Conservation (phyloP, 2,329 filamentous ascomycete genomes). For the Neofusicoccum parvum region DNA sequence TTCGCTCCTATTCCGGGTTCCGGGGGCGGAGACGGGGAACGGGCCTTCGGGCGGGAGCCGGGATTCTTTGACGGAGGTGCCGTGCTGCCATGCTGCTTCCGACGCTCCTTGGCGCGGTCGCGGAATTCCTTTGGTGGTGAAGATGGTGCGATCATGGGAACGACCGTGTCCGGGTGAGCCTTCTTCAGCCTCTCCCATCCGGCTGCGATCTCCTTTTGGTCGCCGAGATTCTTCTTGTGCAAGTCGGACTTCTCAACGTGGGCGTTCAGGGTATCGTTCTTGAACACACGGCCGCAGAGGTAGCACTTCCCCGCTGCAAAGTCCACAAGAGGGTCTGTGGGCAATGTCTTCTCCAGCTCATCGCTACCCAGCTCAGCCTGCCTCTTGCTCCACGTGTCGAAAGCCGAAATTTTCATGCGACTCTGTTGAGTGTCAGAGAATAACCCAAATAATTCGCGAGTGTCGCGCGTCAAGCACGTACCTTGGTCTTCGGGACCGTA, state of each 20-base stretch:
- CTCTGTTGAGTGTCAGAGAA: background rate
- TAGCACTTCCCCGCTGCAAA: slow-evolving; percentile 8
- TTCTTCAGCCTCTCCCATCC: slow-evolving; percentile 19
- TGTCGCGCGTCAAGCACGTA: background rate
- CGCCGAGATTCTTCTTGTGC: slow-evolving; percentile 12
- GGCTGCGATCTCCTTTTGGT: slow-evolving; percentile 11
- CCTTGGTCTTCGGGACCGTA: background rate
- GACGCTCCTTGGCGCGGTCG: slow-evolving; percentile 18
- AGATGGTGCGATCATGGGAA: background rate
- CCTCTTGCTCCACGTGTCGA: slow-evolving; percentile 10
- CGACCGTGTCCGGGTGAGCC: slow-evolving; percentile 5
- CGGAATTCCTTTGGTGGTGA: slow-evolving; percentile 8
- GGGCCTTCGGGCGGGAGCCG: slow-evolving; percentile 32
- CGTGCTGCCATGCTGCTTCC: slow-evolving; percentile 12
- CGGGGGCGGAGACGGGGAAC: slow-evolving; percentile 37
- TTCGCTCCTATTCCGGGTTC: slow-evolving; percentile 67
- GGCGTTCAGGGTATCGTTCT: slow-evolving; percentile 2
- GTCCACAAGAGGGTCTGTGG: slow-evolving; percentile 11
- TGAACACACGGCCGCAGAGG: slow-evolving; percentile 18
- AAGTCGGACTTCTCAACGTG: slow-evolving; percentile 16
- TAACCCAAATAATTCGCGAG: background rate
- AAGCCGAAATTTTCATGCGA: slow-evolving; percentile 1
- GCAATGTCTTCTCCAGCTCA: background rate
- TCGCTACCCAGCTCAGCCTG: slow-evolving; percentile 7
- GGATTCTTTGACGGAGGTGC: slow-evolving; percentile 28